Evolutionary conservation across 306 rosid species (phyloP).

Genomic region (Albizia julibrissin): DNA sequence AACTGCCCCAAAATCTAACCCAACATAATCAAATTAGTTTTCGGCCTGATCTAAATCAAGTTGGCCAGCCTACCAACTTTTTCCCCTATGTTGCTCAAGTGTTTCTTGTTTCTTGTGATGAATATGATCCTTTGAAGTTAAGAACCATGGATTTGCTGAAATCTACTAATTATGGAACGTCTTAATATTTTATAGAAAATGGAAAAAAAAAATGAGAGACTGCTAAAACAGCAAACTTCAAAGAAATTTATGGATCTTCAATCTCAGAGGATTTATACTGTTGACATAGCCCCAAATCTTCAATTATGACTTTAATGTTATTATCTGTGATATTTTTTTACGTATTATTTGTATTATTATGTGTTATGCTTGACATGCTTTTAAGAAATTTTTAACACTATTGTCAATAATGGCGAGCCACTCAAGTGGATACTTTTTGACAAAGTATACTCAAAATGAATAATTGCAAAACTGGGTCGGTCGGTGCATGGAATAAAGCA

Average conservation of each 20-base stretch:
- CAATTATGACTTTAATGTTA: neutral
- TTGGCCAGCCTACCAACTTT: neutral
- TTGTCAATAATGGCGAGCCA: constrained; percentile 43
- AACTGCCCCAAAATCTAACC: neutral
- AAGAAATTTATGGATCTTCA: neutral
- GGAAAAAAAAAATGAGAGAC: neutral
- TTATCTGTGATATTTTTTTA: neutral
- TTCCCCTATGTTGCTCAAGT: neutral
- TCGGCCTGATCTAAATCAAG: neutral
- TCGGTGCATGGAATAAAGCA: constrained; percentile 58
- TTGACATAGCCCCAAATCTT: constrained; percentile 16
- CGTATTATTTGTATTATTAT: constrained; percentile 7
- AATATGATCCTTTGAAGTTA: neutral
- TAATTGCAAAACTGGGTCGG: constrained; percentile 42
- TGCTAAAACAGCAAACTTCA: neutral
- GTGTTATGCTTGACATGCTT: constrained; percentile 21
- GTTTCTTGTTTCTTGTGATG: constrained; percentile 21
- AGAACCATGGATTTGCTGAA: neutral
- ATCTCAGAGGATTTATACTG: neutral
- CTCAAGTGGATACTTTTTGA: constrained; percentile 53
- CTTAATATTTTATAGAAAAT: neutral
- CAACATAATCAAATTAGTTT: neutral
- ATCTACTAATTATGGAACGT: neutral
- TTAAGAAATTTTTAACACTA: constrained; percentile 35
- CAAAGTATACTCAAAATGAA: constrained; percentile 43